A percentile compares a stretch with the other conserved stretches of the same genome.
Evolutionary conservation across 2,329 filamentous ascomycete genomes (phyloP).

Genomic region (Colletotrichum spaethianum): DNA sequence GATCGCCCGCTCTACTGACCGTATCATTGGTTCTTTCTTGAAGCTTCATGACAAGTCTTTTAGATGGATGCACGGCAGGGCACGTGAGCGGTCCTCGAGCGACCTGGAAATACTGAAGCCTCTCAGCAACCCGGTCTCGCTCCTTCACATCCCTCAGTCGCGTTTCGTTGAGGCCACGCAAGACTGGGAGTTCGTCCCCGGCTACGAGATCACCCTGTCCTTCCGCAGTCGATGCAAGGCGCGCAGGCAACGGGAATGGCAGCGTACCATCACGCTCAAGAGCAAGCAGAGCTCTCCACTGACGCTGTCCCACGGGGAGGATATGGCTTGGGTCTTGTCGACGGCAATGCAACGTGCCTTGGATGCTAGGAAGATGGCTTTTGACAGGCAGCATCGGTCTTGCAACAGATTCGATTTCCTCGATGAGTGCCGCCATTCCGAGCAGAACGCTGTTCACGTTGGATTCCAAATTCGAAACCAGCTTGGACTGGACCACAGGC

Average conservation of each 20-base stretch:
- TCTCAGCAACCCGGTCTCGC: constrained; percentile 59
- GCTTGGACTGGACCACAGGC: constrained; percentile 62
- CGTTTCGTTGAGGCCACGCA: constrained; percentile 61
- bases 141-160: constrained; percentile 62
- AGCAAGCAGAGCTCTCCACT: constrained; percentile 65
- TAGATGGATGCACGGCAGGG: constrained; percentile 60
- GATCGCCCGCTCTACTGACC: constrained; percentile 63
- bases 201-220: constrained; percentile 63
- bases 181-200: constrained; percentile 62
- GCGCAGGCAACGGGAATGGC: constrained; percentile 53
- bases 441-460: constrained; percentile 61
- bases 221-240: constrained; percentile 59
- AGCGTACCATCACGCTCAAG: constrained; percentile 58
- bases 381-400: constrained; percentile 56
- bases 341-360: constrained; percentile 59
- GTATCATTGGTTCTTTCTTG: constrained; percentile 66
- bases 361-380: constrained; percentile 56
- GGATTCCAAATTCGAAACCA: constrained; percentile 64
- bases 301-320: constrained; percentile 61
- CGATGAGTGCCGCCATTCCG: constrained; percentile 55
- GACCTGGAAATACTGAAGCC: constrained; percentile 58
- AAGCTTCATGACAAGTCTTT: constrained; percentile 65
- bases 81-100: constrained; percentile 55
- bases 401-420: constrained; percentile 55
- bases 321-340: constrained; percentile 61